A percentile compares a stretch with the other conserved stretches of the same genome.
Evolutionary conservation across 2,329 filamentous ascomycete species (phyloP).

Genomic region (Fonsecaea multimorphosa): DNA sequence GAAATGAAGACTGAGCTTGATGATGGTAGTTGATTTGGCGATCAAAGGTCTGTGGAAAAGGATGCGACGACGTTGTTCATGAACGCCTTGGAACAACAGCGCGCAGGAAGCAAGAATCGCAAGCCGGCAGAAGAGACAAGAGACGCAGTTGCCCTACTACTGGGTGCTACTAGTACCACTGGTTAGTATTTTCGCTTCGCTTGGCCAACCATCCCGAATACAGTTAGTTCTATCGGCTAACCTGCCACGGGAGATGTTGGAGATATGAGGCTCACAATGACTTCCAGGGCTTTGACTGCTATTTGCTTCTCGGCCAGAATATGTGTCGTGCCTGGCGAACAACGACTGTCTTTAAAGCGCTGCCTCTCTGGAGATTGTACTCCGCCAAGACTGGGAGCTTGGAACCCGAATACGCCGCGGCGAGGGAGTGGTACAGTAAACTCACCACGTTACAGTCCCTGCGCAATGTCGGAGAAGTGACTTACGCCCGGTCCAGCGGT

Average conservation of each 20-base stretch:
- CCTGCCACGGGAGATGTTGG: background rate
- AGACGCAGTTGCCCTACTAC: background rate
- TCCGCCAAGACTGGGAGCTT: conserved; percentile 18
- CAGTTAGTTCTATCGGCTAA: background rate
- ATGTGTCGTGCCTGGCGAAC: conserved; percentile 6
- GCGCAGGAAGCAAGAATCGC: background rate
- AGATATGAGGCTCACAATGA: background rate
- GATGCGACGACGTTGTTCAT: conserved; percentile 3
- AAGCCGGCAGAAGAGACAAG: background rate
- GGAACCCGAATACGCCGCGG: conserved; percentile 47
- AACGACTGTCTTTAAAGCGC: background rate
- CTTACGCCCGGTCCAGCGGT: conserved; percentile 68
- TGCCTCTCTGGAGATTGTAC: conserved; percentile 13
- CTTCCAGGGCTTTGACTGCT: background rate
- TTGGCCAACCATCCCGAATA: background rate
- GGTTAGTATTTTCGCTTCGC: background rate
- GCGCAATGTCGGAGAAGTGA: conserved; percentile 62
- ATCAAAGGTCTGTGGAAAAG: background rate
- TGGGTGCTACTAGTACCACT: no score
- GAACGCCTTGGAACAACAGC: background rate
- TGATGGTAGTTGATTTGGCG: background rate
- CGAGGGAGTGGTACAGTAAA: conserved; percentile 63
- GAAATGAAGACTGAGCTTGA: conserved; percentile 18
- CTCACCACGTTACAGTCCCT: conserved; percentile 63
- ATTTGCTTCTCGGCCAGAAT: background rate